A percentile compares a stretch with the other conserved stretches of the same genome.
These are phyloP conservation scores for Hirschfeldia incana DNA, from an alignment of 345 rosid genomes.

Conservation along the genomic window DNA sequence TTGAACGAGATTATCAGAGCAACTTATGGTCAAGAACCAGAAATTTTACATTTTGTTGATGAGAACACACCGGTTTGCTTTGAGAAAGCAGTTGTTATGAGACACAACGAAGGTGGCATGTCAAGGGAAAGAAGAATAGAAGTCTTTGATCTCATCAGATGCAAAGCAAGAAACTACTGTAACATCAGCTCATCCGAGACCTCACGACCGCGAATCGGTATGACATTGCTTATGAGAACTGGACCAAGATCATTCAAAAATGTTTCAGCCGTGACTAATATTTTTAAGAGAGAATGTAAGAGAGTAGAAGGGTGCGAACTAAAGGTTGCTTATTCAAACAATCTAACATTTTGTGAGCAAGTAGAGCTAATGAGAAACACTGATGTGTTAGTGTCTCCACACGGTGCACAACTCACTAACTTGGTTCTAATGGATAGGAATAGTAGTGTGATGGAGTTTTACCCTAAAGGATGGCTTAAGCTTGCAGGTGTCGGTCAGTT, in stretches of 20 bases:
- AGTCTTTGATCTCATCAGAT: conserved; percentile 62
- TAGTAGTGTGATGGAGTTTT: conserved; percentile 81
- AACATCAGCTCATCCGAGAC: conserved; percentile 37
- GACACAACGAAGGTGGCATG: conserved; percentile 84
- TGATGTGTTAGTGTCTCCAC: conserved; percentile 64
- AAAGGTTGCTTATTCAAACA: conserved; percentile 59
- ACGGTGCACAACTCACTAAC: conserved; percentile 78
- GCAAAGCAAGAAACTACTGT: conserved; percentile 57
- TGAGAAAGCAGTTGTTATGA: conserved; percentile 72
- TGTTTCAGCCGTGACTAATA: conserved; percentile 46
- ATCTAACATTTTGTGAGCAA: conserved; percentile 75
- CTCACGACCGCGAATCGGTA: conserved; percentile 40
- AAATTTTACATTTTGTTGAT: conserved; percentile 36
- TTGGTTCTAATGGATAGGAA: conserved; percentile 68
- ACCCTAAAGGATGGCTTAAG: conserved; percentile 72
- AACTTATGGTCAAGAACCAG: conserved; percentile 42
- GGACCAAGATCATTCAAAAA: conserved; percentile 77
- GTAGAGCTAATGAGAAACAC: conserved; percentile 68
- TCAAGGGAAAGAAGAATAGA: conserved; percentile 63
- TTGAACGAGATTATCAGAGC: conserved; percentile 46
- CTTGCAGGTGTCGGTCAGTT: conserved; percentile 77
- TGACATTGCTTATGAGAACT: conserved; percentile 72
- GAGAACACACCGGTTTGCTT: conserved; percentile 54
- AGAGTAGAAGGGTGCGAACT: conserved; percentile 55
- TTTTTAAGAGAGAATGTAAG: conserved; percentile 58